A percentile compares a stretch with the other conserved stretches of the same genome.
Conservation (phyloP, 2,329 filamentous ascomycete genomes). For the Calonectria pteridis region DNA sequence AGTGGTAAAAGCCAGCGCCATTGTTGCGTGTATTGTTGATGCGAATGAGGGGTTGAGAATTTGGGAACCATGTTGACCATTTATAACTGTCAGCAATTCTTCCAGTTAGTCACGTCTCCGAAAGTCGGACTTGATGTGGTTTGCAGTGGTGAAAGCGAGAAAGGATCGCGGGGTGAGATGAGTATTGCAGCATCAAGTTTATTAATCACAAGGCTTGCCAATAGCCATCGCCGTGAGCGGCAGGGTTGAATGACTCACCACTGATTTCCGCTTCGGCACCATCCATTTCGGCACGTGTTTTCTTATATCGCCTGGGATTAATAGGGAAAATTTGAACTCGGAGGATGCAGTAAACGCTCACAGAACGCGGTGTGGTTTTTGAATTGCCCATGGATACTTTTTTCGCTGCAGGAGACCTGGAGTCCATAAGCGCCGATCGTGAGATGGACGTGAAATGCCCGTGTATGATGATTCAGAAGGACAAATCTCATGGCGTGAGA, state of each 20-base stretch:
- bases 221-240: neutral
- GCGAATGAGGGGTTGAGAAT: neutral
- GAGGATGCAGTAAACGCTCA: accelerated
- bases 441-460: too few species aligned
- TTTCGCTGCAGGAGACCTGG: too few species aligned
- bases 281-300: neutral
- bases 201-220: neutral
- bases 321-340: neutral
- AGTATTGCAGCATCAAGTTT: neutral
- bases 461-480: too few species aligned
- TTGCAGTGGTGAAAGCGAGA: too few species aligned
- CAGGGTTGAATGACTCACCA: neutral
- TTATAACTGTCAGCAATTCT: neutral
- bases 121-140: neutral
- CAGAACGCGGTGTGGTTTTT: too few species aligned
- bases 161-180: neutral
- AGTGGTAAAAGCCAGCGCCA: constrained; percentile 61
- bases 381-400: too few species aligned
- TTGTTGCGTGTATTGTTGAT: constrained; percentile 14
- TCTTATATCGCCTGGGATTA: neutral
- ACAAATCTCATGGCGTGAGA: too few species aligned
- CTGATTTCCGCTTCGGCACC: neutral
- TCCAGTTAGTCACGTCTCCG: neutral
- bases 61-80: neutral
- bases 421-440: too few species aligned